Evolutionary conservation across 108 stramenopile species (phyloP), one percentile per base, ranked within the genome.

Genomic region (Nitzschia sp.): DNA sequence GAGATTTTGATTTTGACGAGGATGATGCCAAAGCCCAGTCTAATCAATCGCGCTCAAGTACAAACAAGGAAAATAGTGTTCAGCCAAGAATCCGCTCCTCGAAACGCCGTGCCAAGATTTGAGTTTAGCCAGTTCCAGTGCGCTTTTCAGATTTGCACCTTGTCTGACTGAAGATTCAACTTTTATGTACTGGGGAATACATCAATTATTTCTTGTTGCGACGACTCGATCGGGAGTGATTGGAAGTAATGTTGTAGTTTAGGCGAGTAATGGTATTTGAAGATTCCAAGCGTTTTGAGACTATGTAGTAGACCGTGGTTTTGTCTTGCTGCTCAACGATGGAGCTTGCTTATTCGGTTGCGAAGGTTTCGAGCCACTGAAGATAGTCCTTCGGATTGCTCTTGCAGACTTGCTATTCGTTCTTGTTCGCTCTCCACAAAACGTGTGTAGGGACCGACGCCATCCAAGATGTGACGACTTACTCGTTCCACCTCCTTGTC

Each of bases 401-500:
- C 77, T 44, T 57, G 23, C 31, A 91, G 63, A 17, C 63, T 61
- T 16, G 71, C 52, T 16, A 88, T 59, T 31, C 80, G 73, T 28
- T 82, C 69, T 31, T 72, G 62, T 64, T 88, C 86, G 9, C 78
- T 79, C 38, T 77, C 62, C 4, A 91, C 90, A 45, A 68, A 88
- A 35, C 90, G 59, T 8, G 85, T 82, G 62, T 86, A 91, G 13
- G 90, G 90, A 26, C 78, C 53, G 4, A 91, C 75, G 1, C 86
- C 81, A 62, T 85, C 82, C 9, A 80, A 48, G 36, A 91, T 80
- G 34, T 77, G 75, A 22, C 74, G 79, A 31, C 68, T 64, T 3
- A 88, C 76, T 21, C 62, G 64, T 48, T 80, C 69, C 27, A 86
- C 38, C 47, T 84, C 85, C 47, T 83, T 75, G 6, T 53, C 36